Evolutionary conservation across 805 yeast genomes (phyloP).

Genomic region (Sungouiozyma ichnusensis): DNA sequence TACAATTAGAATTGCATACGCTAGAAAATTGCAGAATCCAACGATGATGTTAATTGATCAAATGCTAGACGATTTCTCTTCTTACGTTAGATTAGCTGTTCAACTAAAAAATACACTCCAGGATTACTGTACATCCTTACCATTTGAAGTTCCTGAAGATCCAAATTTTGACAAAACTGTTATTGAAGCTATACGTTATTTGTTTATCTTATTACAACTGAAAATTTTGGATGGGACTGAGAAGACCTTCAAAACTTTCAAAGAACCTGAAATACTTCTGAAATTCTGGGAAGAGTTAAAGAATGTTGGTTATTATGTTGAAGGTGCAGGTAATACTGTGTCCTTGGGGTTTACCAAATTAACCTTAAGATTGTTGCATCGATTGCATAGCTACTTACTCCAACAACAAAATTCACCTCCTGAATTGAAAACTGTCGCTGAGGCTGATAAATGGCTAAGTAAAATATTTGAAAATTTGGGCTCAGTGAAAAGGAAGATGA

Average conservation of each 20-base stretch:
- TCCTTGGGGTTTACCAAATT: constrained; percentile 65
- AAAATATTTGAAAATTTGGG: constrained; percentile 63
- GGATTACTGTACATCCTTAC: constrained; percentile 58
- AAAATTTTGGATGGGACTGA: constrained; percentile 72
- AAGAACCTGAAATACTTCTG: constrained; percentile 85
- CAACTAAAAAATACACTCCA: constrained; percentile 59
- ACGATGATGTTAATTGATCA: constrained; percentile 96
- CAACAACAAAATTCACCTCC: constrained; percentile 63
- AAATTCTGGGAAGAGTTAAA: constrained; percentile 70
- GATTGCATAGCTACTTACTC: constrained; percentile 60
- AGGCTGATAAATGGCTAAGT: constrained; percentile 53
- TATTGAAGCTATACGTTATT: constrained; percentile 61
- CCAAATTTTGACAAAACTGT: constrained; percentile 56
- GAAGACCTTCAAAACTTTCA: constrained; percentile 67
- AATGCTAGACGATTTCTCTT: constrained; percentile 73
- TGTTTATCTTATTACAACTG: constrained; percentile 58
- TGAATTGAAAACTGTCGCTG: constrained; percentile 29
- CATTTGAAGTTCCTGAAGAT: constrained; percentile 53
- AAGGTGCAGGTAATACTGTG: constrained; percentile 71
- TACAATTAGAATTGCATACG: constrained; percentile 61
- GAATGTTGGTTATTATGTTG: constrained; percentile 66
- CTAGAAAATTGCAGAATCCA: constrained; percentile 68
- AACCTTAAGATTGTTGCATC: constrained; percentile 54
- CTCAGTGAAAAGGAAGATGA: constrained; percentile 67
- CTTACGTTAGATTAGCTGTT: constrained; percentile 64